A percentile compares a stretch with the other conserved stretches of the same genome.
phyloP scores from a whole-genome alignment of 805 yeast genomes.

The Zygosaccharomyces bailii region DNA sequence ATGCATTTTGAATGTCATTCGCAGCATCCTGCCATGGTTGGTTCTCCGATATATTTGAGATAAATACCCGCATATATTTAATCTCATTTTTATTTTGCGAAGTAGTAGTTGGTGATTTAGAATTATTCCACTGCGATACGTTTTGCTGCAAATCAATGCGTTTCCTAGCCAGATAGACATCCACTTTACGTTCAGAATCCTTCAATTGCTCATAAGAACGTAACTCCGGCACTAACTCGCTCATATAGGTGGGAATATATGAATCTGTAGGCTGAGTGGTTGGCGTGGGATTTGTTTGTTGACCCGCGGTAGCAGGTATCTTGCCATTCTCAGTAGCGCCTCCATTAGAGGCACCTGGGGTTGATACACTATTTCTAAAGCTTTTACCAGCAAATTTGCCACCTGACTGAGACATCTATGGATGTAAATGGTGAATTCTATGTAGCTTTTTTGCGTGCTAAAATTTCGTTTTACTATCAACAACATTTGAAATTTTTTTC shows the following conservation, averaged over 20 bases:
- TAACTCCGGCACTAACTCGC: slow-evolving; percentile 61
- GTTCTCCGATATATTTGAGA: slow-evolving; percentile 77
- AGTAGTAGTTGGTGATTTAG: slow-evolving; percentile 30
- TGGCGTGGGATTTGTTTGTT: slow-evolving; percentile 30
- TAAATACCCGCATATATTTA: slow-evolving; percentile 70
- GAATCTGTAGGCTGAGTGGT: slow-evolving; percentile 49
- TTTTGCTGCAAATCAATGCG: slow-evolving; percentile 79
- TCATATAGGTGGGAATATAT: slow-evolving; percentile 46
- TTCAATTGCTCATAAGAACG: slow-evolving; percentile 63
- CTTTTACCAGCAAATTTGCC: slow-evolving; percentile 3
- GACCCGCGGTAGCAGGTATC: slow-evolving; percentile 12
- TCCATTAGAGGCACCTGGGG: slow-evolving; percentile 7
- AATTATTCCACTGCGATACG: slow-evolving; percentile 45
- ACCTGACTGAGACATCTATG: slow-evolving; percentile 7
- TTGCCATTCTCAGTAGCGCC: slow-evolving; percentile 6
- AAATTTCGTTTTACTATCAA: background rate
- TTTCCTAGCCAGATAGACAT: slow-evolving; percentile 77
- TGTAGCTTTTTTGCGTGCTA: background rate
- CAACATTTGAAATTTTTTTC: slow-evolving; percentile 12
- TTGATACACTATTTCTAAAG: slow-evolving; percentile 9
- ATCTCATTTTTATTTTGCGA: slow-evolving; percentile 29
- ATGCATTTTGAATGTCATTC: slow-evolving; percentile 39
- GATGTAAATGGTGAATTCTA: background rate
- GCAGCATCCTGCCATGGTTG: slow-evolving; percentile 76
- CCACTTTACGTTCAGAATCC: slow-evolving; percentile 80